These are phyloP conservation scores for Apophysomyces trapeziformis DNA, from an alignment of 371 early-diverging fungal species.

Conservation along the genomic window DNA sequence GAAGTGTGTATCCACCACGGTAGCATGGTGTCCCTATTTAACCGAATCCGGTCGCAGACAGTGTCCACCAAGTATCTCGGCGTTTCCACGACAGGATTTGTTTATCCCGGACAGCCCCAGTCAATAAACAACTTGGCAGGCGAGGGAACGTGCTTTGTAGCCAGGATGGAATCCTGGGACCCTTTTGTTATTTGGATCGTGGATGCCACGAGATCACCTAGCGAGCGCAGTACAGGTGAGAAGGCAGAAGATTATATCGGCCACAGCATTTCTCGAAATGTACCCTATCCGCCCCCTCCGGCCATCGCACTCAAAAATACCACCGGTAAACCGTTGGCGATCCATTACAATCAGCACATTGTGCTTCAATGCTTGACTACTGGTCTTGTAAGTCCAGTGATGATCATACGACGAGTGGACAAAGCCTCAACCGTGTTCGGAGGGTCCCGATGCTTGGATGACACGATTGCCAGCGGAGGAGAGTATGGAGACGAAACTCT, in stretches of 20 bases:
- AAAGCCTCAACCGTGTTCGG: conserved; percentile 77
- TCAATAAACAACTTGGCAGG: conserved; percentile 10
- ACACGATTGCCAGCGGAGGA: conserved; percentile 15
- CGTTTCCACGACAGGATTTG: conserved; percentile 49
- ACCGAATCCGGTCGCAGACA: conserved; percentile 76
- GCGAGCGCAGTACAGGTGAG: conserved; percentile 8
- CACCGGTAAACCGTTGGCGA: conserved; percentile 60
- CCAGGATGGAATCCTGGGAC: conserved; percentile 76
- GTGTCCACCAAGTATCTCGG: conserved; percentile 82
- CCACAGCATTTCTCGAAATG: conserved; percentile 14
- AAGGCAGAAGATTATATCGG: conserved; percentile 18
- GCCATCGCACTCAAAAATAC: conserved; percentile 60
- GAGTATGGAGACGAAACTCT: conserved; percentile 28
- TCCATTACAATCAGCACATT: conserved; percentile 78
- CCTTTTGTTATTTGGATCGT: conserved; percentile 84
- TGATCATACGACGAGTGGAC: conserved; percentile 81
- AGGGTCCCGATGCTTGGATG: conserved; percentile 32
- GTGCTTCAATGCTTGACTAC: conserved; percentile 77
- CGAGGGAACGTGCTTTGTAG: conserved; percentile 65
- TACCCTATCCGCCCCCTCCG: conserved; percentile 68
- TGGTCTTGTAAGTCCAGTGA: conserved; percentile 77
- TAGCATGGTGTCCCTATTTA: conserved; percentile 72
- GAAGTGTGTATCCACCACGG: conserved; percentile 32
- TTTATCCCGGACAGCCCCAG: conserved; percentile 20
- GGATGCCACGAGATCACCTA: conserved; percentile 42